phyloP scores from a whole-genome alignment of 306 rosid species.

The Ammopiptanthus mongolicus region DNA sequence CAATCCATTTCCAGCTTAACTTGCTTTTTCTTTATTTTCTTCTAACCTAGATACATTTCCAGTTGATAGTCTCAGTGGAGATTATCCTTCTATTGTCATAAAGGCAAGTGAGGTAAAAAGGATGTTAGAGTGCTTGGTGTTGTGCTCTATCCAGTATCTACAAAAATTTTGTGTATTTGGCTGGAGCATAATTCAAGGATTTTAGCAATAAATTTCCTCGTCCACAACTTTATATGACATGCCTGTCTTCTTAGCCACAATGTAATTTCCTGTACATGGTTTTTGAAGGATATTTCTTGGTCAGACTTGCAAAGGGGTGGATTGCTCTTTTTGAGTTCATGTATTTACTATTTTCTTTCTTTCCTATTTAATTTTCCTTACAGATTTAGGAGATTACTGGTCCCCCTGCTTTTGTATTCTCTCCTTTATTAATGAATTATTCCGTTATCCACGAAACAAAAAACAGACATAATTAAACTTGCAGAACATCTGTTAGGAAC shows the following conservation, averaged over 20 bases:
- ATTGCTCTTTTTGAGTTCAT: not conserved
- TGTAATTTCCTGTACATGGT: not conserved
- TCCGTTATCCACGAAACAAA: not conserved
- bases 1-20: not conserved
- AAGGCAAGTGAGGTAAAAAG: not conserved
- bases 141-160: not conserved
- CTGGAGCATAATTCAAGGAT: not conserved
- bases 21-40: not conserved
- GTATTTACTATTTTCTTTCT: not conserved
- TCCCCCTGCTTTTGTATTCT: not conserved
- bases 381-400: not conserved
- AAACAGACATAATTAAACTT: not conserved
- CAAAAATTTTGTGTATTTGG: not conserved
- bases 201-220: not conserved
- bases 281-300: not conserved
- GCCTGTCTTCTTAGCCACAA: not conserved
- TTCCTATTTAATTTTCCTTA: not conserved
- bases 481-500: not conserved
- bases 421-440: not conserved
- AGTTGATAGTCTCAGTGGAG: not conserved
- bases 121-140: not conserved
- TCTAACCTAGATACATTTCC: not conserved
- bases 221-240: not conserved
- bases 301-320: not conserved
- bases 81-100: not conserved